phyloP scores from a whole-genome alignment of 2,329 filamentous ascomycete genomes.

The Pseudohalonectria lignicola region DNA sequence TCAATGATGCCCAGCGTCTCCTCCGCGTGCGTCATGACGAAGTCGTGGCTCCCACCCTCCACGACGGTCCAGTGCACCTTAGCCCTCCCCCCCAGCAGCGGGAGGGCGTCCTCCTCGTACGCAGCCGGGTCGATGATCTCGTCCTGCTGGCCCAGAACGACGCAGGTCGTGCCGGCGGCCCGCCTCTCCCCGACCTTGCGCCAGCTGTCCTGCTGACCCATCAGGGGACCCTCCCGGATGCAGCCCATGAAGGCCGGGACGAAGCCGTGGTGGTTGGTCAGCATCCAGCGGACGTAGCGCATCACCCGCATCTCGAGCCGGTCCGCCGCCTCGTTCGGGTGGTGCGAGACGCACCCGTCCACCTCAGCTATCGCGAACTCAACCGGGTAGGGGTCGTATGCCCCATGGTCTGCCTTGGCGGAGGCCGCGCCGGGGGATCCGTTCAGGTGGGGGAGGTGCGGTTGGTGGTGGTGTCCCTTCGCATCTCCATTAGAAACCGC shows the following conservation, averaged over 20 bases:
- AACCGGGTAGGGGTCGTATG: conserved; percentile 11
- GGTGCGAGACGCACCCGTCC: conserved; percentile 11
- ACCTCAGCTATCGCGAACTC: conserved; percentile 32
- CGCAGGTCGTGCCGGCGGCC: conserved; percentile 32
- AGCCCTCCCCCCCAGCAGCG: conserved; percentile 34
- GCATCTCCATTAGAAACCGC: too few species aligned
- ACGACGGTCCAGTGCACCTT: conserved; percentile 39
- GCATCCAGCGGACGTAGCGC: conserved; percentile 46
- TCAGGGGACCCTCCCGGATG: conserved; percentile 41
- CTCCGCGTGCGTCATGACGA: conserved; percentile 44
- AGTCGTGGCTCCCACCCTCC: conserved; percentile 43
- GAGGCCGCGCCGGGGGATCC: conserved; percentile 5
- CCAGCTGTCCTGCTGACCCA: conserved; percentile 41
- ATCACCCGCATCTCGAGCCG: conserved; percentile 36
- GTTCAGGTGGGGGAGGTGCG: conserved; percentile 1
- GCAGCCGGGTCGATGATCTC: conserved; percentile 40
- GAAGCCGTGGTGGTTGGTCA: conserved; percentile 44
- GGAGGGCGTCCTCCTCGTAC: conserved; percentile 36
- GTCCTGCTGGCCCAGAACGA: conserved; percentile 40
- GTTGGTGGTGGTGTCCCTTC: not conserved
- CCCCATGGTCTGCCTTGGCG: too few species aligned
- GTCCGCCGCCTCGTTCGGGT: conserved; percentile 8
- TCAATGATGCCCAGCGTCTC: conserved; percentile 34
- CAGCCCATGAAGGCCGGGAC: conserved; percentile 49
- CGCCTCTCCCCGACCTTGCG: conserved; percentile 19